Evolutionary conservation across 1,284 basidiomycete species (phyloP).

Genomic region (Phlebopus sp.): DNA sequence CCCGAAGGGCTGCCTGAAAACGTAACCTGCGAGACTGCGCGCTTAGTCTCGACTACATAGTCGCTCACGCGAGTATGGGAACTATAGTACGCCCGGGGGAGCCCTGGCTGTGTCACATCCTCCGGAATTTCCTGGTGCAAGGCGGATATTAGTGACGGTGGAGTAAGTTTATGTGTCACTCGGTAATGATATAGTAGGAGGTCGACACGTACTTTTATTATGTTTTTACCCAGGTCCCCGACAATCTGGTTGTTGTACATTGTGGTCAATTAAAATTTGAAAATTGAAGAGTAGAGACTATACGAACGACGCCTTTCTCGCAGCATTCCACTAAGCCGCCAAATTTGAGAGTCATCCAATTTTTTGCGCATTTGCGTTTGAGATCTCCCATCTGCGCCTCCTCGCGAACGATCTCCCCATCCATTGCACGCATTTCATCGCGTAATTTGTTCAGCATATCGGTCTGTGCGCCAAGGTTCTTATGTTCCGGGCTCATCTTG

Average conservation of each 20-base stretch:
- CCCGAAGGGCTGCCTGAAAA: slow-evolving; percentile 44
- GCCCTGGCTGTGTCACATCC: slow-evolving; percentile 77
- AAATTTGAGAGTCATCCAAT: slow-evolving; percentile 85
- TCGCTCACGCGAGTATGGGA: slow-evolving; percentile 61
- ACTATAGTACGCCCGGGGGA: slow-evolving; percentile 71
- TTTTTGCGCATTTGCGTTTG: slow-evolving; percentile 69
- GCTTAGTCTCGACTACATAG: slow-evolving; percentile 63
- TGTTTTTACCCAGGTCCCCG: slow-evolving; percentile 77
- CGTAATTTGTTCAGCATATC: slow-evolving; percentile 72
- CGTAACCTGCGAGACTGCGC: slow-evolving; percentile 53
- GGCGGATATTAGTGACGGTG: not conserved
- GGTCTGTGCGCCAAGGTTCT: slow-evolving; percentile 77
- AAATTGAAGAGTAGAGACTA: slow-evolving; percentile 36
- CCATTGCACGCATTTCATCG: slow-evolving; percentile 77
- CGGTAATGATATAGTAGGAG: not conserved
- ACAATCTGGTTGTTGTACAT: slow-evolving; percentile 54
- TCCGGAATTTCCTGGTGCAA: slow-evolving; percentile 73
- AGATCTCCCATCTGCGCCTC: slow-evolving; percentile 84
- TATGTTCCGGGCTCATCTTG: slow-evolving; percentile 92
- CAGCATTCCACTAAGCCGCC: slow-evolving; percentile 84
- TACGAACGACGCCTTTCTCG: slow-evolving; percentile 67
- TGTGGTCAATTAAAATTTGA: slow-evolving; percentile 7
- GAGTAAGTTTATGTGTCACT: slow-evolving; percentile 2
- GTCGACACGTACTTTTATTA: slow-evolving; percentile 58
- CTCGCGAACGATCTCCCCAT: slow-evolving; percentile 81